Base-by-base conservation (phyloP, 768 basidiomycete genomes). In the Rhodosporidiobolus sp. region DNA sequence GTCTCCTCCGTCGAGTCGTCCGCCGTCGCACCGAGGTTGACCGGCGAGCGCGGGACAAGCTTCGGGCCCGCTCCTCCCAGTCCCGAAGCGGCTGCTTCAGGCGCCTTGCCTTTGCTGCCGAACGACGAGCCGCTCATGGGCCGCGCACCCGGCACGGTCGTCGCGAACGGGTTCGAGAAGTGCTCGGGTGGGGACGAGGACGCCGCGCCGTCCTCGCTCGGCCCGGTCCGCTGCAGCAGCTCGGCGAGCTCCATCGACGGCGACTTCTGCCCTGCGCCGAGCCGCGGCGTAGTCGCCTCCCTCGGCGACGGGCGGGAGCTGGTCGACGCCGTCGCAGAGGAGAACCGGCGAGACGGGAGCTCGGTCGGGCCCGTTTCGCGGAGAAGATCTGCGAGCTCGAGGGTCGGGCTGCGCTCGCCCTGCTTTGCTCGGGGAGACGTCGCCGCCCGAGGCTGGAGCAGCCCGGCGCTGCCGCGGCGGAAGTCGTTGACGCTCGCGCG, bases 191-290 rank as follows among this genome's bases (percentile, higher is more conserved):
- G 11, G 32, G 61, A 16, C 66, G 58, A 46, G n/a, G n/a, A n/a
- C n/a, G n/a, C n/a, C n/a, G n/a, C n/a, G n/a, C n/a, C n/a, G n/a
- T n/a, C n/a, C 22, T 46, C 43, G 26, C n/a, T 24, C 16, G 70
- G 66, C 12, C 56, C 71, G 0, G 65, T 68, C 20, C 48, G 43
- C 17, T 43, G 20, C 12, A 72, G 32, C 16, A 63, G 32, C 32
- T 32, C 58, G 0, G 71, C 71, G 20, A 72, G 54, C 43, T 72
- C 66, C 59, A 64, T 67, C 45, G 59, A 46, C 3, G 70, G 61
- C 46, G 65, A 66, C 35, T 34, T 34, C 59, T 71, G 58, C 3
- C 43, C 50, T 2, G 30, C 17, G 6, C 19, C 32, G 38, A 64
- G 69, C 10, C 26, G 53, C 1, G 67, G 61, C 2, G 58, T 63